These are phyloP conservation scores for Kwoniella bestiolae DNA, from an alignment of 768 basidiomycete genomes.

Conservation along the genomic window DNA sequence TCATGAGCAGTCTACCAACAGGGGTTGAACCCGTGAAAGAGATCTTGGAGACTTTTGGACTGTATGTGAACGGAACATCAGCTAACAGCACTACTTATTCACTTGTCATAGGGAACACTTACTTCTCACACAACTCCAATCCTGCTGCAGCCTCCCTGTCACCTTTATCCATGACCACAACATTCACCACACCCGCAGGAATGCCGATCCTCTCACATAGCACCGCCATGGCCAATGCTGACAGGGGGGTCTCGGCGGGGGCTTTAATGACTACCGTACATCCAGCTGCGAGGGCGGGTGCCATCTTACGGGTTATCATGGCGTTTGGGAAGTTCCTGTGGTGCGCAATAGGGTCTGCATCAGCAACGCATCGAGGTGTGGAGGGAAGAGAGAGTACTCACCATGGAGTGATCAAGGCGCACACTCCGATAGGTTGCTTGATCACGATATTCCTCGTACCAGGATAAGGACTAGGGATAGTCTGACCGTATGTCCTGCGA, in stretches of 20 bases:
- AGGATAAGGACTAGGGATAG: constrained; percentile 76
- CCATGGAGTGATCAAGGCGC: constrained; percentile 56
- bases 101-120: constrained; percentile 59
- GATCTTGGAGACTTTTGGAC: constrained; percentile 63
- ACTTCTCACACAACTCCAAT: constrained; percentile 64
- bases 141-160: constrained; percentile 60
- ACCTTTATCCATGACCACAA: constrained; percentile 27
- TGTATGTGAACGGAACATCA: neutral
- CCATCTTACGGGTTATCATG: constrained; percentile 46
- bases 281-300: constrained; percentile 62
- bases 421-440: constrained; percentile 75
- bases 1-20: constrained; percentile 74
- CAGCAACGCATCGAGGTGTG: too few relatives aligned
- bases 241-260: constrained; percentile 89
- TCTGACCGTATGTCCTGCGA: constrained; percentile 86
- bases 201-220: constrained; percentile 72
- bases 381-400: constrained; percentile 15
- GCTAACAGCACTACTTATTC: neutral
- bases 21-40: constrained; percentile 85
- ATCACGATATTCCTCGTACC: constrained; percentile 81
- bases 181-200: constrained; percentile 67
- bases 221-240: constrained; percentile 72
- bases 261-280: constrained; percentile 90
- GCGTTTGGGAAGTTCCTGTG: constrained; percentile 48
- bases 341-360: too few relatives aligned